Conservation (phyloP, 495 filamentous ascomycete species). For the Daldinia bambusicola region DNA sequence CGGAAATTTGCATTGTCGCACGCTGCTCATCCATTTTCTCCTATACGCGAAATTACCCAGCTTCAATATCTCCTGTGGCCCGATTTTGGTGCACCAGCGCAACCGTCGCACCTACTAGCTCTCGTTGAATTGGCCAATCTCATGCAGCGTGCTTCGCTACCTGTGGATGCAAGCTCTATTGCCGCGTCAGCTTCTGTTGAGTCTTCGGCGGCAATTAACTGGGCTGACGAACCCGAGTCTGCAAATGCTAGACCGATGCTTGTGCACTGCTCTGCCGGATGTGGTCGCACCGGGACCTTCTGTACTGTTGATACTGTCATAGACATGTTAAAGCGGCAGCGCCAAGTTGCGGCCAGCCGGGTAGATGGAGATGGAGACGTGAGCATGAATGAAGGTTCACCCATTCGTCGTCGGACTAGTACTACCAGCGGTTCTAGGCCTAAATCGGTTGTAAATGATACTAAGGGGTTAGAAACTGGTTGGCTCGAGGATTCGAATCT, state of each 20-base stretch:
- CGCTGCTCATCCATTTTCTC: constrained; percentile 78
- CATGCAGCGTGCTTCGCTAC: constrained; percentile 59
- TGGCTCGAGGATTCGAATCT: constrained; percentile 65
- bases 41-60: constrained; percentile 92
- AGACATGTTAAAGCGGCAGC: constrained; percentile 89
- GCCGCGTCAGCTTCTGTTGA: constrained; percentile 44
- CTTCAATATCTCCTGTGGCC: constrained; percentile 96
- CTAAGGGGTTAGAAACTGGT: constrained; percentile 50
- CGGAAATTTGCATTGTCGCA: constrained; percentile 89
- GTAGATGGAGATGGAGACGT: constrained; percentile 57
- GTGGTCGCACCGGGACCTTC: constrained; percentile 94
- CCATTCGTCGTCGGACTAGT: constrained; percentile 17
- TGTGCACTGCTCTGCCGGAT: constrained; percentile 96
- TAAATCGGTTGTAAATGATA: background rate
- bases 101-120: constrained; percentile 83
- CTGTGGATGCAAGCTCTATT: constrained; percentile 48
- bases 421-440: constrained; percentile 6
- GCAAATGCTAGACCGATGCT: constrained; percentile 74
- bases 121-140: constrained; percentile 87
- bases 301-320: constrained; percentile 96
- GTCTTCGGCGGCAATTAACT: constrained; percentile 48
- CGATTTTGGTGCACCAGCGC: constrained; percentile 93
- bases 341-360: constrained; percentile 49
- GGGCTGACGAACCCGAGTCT: constrained; percentile 65
- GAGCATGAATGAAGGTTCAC: constrained; percentile 47